These are phyloP conservation scores for Cubamyces lactineus DNA, from an alignment of 768 basidiomycete genomes.

Conservation along the genomic window DNA sequence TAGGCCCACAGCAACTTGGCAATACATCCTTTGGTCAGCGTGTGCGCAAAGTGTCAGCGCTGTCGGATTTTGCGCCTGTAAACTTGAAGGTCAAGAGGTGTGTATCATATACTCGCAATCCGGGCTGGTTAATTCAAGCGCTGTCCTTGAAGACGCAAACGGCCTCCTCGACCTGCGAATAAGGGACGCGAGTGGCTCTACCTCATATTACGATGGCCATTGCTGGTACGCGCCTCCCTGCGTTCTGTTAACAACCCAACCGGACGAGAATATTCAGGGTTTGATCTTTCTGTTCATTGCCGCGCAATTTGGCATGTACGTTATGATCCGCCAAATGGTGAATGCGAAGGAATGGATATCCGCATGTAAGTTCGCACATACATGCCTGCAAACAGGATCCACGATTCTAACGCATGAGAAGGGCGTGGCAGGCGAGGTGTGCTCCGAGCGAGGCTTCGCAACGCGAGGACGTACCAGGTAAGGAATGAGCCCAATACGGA, in stretches of 20 bases:
- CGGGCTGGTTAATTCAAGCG: too few species aligned
- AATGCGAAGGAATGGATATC: slow-evolving; percentile 93
- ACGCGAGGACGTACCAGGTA: slow-evolving; percentile 74
- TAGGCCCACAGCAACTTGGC: slow-evolving; percentile 14
- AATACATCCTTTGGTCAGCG: slow-evolving; percentile 43
- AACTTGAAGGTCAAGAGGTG: slow-evolving; percentile 83
- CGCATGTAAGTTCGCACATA: slow-evolving; percentile 64
- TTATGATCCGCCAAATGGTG: slow-evolving; percentile 88
- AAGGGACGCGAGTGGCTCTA: slow-evolving; percentile 75
- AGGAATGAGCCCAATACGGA: slow-evolving; percentile 17
- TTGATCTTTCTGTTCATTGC: slow-evolving; percentile 86
- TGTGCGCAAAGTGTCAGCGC: slow-evolving; percentile 78
- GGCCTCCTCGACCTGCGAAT: slow-evolving; percentile 35
- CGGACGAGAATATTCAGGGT: slow-evolving; percentile 45
- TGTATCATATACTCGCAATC: slow-evolving; percentile 12
- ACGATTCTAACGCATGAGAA: slow-evolving; percentile 33
- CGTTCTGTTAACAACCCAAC: neutral
- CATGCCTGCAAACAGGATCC: neutral
- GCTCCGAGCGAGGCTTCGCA: slow-evolving; percentile 74
- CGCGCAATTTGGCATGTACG: slow-evolving; percentile 83
- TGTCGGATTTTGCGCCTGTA: slow-evolving; percentile 90
- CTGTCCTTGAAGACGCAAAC: slow-evolving; percentile 38
- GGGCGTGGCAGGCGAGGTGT: slow-evolving; percentile 87
- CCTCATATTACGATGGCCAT: slow-evolving; percentile 82
- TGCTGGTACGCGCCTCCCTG: slow-evolving; percentile 55